These are phyloP conservation scores for Nannochloropsis salina DNA, from an alignment of 108 stramenopile species.

Conservation along the genomic window DNA sequence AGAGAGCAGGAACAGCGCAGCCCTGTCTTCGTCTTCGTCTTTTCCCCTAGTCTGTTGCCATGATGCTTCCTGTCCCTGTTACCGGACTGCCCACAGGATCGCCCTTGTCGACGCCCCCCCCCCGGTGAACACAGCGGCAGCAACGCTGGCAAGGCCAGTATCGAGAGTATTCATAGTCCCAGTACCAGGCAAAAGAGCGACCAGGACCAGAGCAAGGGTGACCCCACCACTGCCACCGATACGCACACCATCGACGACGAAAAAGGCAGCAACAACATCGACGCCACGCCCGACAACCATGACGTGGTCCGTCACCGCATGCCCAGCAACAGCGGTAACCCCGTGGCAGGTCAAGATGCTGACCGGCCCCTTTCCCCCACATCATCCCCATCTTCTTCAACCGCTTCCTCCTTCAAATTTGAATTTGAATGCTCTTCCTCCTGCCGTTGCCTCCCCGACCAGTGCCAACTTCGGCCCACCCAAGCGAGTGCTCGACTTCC, in stretches of 20 bases:
- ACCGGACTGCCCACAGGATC: neutral
- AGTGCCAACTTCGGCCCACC: neutral
- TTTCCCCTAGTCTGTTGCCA: neutral
- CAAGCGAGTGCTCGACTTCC: neutral
- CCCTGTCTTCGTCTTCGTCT: too few species aligned
- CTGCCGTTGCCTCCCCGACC: neutral
- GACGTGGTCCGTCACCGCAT: too few species aligned
- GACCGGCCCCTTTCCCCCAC: neutral
- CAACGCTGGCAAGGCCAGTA: too few species aligned
- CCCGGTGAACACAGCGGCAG: too few species aligned
- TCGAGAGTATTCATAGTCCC: neutral
- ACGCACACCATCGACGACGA: neutral
- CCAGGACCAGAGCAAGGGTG: neutral
- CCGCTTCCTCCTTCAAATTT: neutral
- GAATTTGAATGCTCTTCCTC: neutral
- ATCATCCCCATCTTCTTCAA: neutral
- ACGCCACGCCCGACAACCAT: too few species aligned
- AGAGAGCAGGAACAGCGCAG: neutral
- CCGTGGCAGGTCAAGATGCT: too few species aligned
- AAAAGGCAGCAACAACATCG: too few species aligned
- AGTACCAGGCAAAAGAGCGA: neutral
- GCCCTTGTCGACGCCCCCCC: too few species aligned
- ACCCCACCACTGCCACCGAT: neutral
- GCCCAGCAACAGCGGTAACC: too few species aligned
- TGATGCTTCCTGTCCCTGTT: neutral